phyloP scores from a whole-genome alignment of 2,329 filamentous ascomycete species.

The Didymella pinodella region DNA sequence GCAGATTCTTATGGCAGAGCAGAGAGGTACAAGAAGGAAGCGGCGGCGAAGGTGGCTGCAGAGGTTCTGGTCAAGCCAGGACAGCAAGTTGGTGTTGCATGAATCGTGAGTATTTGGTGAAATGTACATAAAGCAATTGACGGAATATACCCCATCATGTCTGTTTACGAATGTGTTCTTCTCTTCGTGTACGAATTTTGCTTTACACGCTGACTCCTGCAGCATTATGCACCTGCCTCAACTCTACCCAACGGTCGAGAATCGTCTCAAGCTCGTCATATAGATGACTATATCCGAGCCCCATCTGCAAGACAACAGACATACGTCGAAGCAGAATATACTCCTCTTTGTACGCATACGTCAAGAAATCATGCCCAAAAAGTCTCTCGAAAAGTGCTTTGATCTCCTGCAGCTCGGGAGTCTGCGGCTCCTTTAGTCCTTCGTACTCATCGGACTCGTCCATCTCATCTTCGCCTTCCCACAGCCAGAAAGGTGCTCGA shows the following conservation, averaged over 20 bases:
- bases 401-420: neutral
- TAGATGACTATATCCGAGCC: neutral
- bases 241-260: neutral
- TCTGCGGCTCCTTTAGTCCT: neutral
- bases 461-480: neutral
- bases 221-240: neutral
- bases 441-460: neutral
- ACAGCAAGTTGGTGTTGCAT: constrained; percentile 32
- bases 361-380: neutral
- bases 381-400: neutral
- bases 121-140: neutral
- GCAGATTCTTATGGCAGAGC: constrained; percentile 55
- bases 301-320: neutral
- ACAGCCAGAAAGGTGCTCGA: neutral
- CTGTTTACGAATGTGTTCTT: neutral
- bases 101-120: neutral
- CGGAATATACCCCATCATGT: too few species aligned
- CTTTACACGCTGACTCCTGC: neutral
- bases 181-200: neutral
- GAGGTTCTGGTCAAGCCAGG: constrained; percentile 7
- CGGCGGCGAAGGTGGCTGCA: constrained; percentile 30
- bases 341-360: neutral
- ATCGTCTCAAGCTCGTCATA: neutral
- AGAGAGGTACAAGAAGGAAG: constrained; percentile 52
- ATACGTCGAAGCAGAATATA: neutral